Evolutionary conservation across 1,284 basidiomycete species (phyloP), one percentile per base, ranked within the genome.

Genomic region (Marasmius oreades): DNA sequence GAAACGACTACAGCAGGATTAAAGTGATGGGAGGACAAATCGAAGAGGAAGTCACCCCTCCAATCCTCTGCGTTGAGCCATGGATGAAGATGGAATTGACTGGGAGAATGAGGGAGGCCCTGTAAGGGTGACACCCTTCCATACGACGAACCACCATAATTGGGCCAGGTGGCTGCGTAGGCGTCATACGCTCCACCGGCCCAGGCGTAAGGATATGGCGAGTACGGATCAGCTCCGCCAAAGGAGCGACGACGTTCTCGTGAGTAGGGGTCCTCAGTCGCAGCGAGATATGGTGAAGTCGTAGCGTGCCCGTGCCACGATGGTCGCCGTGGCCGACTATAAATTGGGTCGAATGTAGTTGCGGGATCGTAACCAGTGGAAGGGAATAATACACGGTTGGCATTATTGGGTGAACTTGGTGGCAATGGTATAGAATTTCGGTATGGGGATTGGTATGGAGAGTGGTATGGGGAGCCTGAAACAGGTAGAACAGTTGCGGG

Each of bases 31-130:
- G 67, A 61, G 18, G 81, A 74, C 24, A 89, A 71, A 63, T 89
- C 81, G 66, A 88, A 81, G 56, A 75, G 62, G 56, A 88, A 75
- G 46, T 77, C 76, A 1, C 61, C 63, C 2, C 73, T 73, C 20
- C 74, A 73, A 4, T 64, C 61, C 53, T 82, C 80, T n/a, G 79
- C 86, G 61, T 84, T 80, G 6, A 89, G 69, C 58, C 80, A 77
- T 1, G 84, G 84, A 61, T 84, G 78, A 31, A 84, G 67, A 50
- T 78, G 76, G 51, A 81, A 71, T 42, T 71, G 62, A n/a, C 70
- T 65, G 50, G 55, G 64, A 24, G 60, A 61, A 53, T 54, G 51
- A 51, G 65, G 56, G 55, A 59, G 63, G 45, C 45, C 56, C 57
- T 58, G 61, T 26, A 42, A 36, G 23, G 53, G 45, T 46, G 55